Conservation (phyloP, 129 eudicot species). For the Artemisia annua region DNA sequence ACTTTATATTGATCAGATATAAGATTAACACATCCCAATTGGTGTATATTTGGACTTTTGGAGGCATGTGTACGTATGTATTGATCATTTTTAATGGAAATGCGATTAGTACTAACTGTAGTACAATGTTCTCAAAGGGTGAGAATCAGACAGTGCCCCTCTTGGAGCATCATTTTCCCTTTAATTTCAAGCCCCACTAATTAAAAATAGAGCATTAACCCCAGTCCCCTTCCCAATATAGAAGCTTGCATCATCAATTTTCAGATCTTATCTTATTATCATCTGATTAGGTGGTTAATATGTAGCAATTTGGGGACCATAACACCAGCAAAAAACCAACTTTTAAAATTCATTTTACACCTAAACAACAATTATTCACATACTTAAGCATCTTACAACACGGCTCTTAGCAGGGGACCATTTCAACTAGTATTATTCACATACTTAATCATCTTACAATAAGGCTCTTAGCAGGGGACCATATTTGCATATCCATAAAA, state of each 20-base stretch:
- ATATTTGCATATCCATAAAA: slow-evolving; percentile 14
- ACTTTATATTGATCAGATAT: no score
- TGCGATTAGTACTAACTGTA: neutral
- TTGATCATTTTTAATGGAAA: neutral
- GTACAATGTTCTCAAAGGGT: slow-evolving; percentile 24
- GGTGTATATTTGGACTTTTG: no score
- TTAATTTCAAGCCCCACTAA: slow-evolving; percentile 52
- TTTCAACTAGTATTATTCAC: slow-evolving; percentile 11
- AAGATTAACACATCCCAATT: no score
- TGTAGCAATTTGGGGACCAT: slow-evolving; percentile 36
- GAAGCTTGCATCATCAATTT: neutral
- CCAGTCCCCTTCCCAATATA: slow-evolving; percentile 14
- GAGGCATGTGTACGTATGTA: no score
- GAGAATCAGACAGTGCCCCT: slow-evolving; percentile 31
- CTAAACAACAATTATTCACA: slow-evolving; percentile 23
- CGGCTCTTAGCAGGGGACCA: slow-evolving; percentile 40
- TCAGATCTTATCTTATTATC: slow-evolving; percentile 18
- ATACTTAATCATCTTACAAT: slow-evolving; percentile 15
- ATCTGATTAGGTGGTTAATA: slow-evolving; percentile 3
- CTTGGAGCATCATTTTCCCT: slow-evolving; percentile 57
- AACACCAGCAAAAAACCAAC: slow-evolving; percentile 8
- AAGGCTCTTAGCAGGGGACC: slow-evolving; percentile 39
- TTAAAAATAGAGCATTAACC: neutral
- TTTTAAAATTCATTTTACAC: neutral
- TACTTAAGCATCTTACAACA: slow-evolving; percentile 26